These are phyloP conservation scores for Vaccinium myrtillus DNA, from an alignment of 148 eudicot genomes.

Conservation along the genomic window DNA sequence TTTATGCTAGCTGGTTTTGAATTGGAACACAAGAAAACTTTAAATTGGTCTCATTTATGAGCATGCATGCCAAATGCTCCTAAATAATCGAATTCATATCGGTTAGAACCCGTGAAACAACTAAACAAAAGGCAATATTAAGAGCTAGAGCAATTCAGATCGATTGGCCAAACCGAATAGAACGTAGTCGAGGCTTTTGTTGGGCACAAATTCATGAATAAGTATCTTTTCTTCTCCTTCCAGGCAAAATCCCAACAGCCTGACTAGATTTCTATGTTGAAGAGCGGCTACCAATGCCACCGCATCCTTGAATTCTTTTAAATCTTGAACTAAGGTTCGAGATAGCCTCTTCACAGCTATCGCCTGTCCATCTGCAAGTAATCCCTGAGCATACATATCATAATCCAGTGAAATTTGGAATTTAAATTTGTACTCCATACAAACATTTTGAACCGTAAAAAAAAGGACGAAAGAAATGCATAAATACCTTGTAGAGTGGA, in stretches of 20 bases:
- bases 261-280: slow-evolving; percentile 45
- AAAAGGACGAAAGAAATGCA: not conserved
- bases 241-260: slow-evolving; percentile 45
- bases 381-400: slow-evolving; percentile 26
- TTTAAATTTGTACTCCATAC: not conserved
- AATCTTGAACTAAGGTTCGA: too few species aligned
- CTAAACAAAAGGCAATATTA: not conserved
- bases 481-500: slow-evolving; percentile 10
- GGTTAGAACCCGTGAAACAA: too few species aligned
- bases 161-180: slow-evolving; percentile 18
- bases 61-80: too few species aligned
- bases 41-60: not conserved
- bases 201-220: slow-evolving; percentile 43
- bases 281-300: slow-evolving; percentile 38
- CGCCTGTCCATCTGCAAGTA: slow-evolving; percentile 32
- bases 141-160: not conserved
- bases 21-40: not conserved
- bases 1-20: not conserved
- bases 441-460: not conserved
- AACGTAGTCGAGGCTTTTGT: slow-evolving; percentile 37
- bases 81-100: too few species aligned
- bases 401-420: not conserved
- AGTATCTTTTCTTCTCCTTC: slow-evolving; percentile 39
- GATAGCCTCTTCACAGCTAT: slow-evolving; percentile 21
- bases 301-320: slow-evolving; percentile 25